Conservation (phyloP, 768 basidiomycete species). For the Naematelia aurantialba region DNA sequence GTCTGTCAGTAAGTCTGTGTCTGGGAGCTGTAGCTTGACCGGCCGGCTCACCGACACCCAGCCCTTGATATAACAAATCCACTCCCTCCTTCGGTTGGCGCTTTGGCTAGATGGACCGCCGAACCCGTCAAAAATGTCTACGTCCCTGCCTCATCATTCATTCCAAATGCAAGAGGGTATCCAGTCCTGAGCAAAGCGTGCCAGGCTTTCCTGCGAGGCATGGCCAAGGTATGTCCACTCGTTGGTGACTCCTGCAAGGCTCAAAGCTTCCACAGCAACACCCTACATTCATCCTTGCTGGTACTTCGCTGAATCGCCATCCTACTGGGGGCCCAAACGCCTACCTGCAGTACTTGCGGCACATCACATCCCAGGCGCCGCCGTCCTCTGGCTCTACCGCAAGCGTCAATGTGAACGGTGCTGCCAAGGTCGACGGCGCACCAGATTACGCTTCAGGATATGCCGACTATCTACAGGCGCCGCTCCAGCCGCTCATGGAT, state of each 20-base stretch:
- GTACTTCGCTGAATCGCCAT: conserved; percentile 64
- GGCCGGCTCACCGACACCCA: conserved; percentile 47
- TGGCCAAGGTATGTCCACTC: conserved; percentile 49
- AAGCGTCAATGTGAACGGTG: not conserved
- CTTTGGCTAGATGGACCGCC: conserved; percentile 82
- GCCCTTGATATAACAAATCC: conserved; percentile 89
- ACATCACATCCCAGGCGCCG: conserved; percentile 38
- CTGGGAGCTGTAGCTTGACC: not conserved
- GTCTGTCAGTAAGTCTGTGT: conserved; percentile 47
- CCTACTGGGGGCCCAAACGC: conserved; percentile 74
- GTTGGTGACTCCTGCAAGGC: not conserved
- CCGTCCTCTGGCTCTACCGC: conserved; percentile 12
- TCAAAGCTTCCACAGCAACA: conserved; percentile 60
- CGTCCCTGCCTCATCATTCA: conserved; percentile 84
- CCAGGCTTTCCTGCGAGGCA: conserved; percentile 82
- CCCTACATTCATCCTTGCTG: conserved; percentile 78
- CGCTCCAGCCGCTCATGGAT: conserved; percentile 95
- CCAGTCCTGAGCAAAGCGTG: conserved; percentile 92
- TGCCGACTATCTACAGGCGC: conserved; percentile 91
- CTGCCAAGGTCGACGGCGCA: conserved; percentile 6
- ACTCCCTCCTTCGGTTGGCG: conserved; percentile 69
- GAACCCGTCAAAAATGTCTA: conserved; percentile 88
- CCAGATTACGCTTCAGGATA: conserved; percentile 54
- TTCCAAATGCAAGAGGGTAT: conserved; percentile 92
- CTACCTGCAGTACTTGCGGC: conserved; percentile 73